Base-by-base conservation (phyloP, 495 filamentous ascomycete genomes). In the Podospora appendiculata region DNA sequence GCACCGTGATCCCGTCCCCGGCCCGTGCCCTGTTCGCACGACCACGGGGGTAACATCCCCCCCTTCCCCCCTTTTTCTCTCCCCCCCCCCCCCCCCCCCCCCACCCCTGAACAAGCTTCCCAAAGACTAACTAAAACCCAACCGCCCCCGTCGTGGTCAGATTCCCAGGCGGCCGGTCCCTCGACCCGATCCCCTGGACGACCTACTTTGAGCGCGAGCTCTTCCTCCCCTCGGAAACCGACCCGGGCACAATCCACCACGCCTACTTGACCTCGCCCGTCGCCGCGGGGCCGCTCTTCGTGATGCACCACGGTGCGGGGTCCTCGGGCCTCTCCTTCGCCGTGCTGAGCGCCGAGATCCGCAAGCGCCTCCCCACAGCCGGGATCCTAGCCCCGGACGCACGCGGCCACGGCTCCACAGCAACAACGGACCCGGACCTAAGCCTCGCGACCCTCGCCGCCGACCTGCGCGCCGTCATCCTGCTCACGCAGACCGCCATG, bases 181-280 rank as follows among this genome's bases (percentile, higher is more conserved):
- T 79, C 14, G 71, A 78, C 32, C 78, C 75, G 48, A 79, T 91
- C n/a, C 75, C 80, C 51, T 98, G 93, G 93, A 86, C 84, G 13
- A 82, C 87, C 45, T 96, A 90, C 73, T 96, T 96, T 70, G 76
- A 84, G 48, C 85, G 88, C 56, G 90, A 95, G 61, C 77, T 94
- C 43, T 89, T 84, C 61, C 76, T 95, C 40, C 61, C 55, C n/a
- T 53, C 65, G 32, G 41, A 45, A 0, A 38, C 45, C 32, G 48
- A 50, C 41, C 17, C 14, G 6, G 44, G 25, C 18, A 55, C 88
- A 33, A 80, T 76, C 44, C 84, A 89, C 68, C 92, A 97, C 74
- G 86, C 82, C 52, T 99, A 99, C 65, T 70, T 96, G 32, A 95
- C 81, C 38, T 83, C 82, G 0, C 82, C 83, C 6, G 67, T 56